These are phyloP conservation scores for Botryococcus braunii DNA, from an alignment of 163 green algal species.

Conservation along the genomic window DNA sequence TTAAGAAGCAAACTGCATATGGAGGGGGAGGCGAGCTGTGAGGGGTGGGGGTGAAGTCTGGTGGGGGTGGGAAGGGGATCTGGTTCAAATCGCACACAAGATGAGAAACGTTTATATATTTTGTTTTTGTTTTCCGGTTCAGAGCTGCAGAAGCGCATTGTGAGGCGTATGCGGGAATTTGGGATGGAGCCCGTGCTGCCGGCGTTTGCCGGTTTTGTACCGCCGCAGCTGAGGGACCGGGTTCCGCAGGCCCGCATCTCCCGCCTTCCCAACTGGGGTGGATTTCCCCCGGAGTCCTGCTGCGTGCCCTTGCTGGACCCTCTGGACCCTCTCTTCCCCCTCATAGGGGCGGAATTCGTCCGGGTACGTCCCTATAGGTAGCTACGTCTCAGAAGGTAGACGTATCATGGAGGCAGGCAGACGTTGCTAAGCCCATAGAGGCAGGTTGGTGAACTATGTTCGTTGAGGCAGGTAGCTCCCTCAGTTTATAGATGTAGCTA, in stretches of 20 bases:
- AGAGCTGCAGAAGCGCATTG: constrained; percentile 26
- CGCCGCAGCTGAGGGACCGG: constrained; percentile 3
- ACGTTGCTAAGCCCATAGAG: no score
- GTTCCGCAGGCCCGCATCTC: constrained; percentile 9
- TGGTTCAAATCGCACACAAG: background rate
- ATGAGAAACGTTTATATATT: constrained; percentile 1
- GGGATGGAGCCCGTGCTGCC: constrained; percentile 41
- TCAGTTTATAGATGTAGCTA: no score
- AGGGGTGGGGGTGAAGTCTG: no score
- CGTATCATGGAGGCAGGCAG: no score
- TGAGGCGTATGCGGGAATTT: constrained; percentile 33
- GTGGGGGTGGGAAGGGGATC: no score
- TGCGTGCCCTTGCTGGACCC: constrained; percentile 32
- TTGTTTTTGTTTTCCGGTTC: background rate
- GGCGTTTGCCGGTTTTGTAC: constrained; percentile 37
- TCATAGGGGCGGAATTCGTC: constrained; percentile 30
- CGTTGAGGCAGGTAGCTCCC: no score
- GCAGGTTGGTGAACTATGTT: no score
- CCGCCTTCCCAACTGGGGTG: constrained; percentile 21
- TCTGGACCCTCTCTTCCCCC: constrained; percentile 29
- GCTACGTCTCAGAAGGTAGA: no score
- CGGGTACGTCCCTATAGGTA: constrained; percentile 1
- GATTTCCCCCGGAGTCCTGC: constrained; percentile 25
- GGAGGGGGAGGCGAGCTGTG: no score
- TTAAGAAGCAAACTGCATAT: no score